Evolutionary conservation across 441 rosid genomes (phyloP).

Genomic region (Pelargonium myrrhifolium): DNA sequence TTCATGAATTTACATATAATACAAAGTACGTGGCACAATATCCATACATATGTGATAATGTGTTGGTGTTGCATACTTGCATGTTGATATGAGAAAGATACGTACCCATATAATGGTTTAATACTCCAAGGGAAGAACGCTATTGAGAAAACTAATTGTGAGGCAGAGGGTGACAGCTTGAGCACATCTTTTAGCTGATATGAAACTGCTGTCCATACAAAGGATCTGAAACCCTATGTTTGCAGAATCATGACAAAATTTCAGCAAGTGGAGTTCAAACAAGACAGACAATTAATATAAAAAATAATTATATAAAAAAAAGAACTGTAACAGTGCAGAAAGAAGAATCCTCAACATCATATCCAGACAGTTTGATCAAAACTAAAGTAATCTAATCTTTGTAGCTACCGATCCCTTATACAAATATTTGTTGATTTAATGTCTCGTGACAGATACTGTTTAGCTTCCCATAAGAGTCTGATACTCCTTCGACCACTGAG

Average conservation of each 20-base stretch:
- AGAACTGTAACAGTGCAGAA: background rate
- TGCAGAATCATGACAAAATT: conserved; percentile 6
- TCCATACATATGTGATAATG: background rate
- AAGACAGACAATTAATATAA: background rate
- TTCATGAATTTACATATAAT: too few species aligned
- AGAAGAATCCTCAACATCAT: background rate
- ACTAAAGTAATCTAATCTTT: background rate
- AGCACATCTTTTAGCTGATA: conserved; percentile 87
- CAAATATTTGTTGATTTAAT: background rate
- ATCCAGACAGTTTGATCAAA: background rate
- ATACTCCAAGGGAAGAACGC: conserved; percentile 93
- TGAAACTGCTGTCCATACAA: conserved; percentile 95
- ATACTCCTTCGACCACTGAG: background rate
- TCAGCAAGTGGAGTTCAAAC: background rate
- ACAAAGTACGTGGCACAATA: background rate
- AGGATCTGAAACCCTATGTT: conserved; percentile 85
- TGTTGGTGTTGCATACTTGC: background rate
- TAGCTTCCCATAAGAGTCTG: background rate
- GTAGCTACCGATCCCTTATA: background rate
- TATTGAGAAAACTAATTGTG: conserved; percentile 75
- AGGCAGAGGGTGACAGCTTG: conserved; percentile 84
- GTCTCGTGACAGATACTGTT: background rate
- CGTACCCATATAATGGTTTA: conserved; percentile 89
- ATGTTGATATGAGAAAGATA: conserved; percentile 8
- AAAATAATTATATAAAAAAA: too few species aligned